Conservation (phyloP, 2,329 filamentous ascomycete genomes). For the Zelopaecilomyces penicillatus region DNA sequence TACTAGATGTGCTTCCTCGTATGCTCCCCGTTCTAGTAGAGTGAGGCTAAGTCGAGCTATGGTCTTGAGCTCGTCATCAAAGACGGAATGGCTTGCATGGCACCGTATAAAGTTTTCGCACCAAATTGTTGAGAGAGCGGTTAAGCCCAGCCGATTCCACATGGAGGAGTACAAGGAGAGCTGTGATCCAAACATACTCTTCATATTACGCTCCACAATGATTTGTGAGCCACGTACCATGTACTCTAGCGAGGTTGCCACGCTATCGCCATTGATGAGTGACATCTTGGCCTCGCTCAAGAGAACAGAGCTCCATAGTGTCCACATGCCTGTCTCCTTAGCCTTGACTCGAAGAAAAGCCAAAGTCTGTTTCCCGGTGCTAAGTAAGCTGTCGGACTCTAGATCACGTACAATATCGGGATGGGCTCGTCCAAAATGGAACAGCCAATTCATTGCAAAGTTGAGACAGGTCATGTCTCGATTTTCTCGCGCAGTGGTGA, state of each 20-base stretch:
- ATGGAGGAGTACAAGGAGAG: slow-evolving; percentile 64
- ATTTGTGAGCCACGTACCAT: slow-evolving; percentile 77
- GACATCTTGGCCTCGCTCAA: slow-evolving; percentile 78
- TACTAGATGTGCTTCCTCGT: slow-evolving; percentile 51
- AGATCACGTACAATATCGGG: slow-evolving; percentile 63
- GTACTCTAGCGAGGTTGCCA: slow-evolving; percentile 60
- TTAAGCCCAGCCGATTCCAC: slow-evolving; percentile 65
- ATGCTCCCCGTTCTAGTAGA: slow-evolving; percentile 58
- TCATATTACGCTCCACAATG: slow-evolving; percentile 67
- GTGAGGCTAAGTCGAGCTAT: slow-evolving; percentile 58
- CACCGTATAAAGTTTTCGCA: slow-evolving; percentile 71
- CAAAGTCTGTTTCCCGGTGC: slow-evolving; percentile 71
- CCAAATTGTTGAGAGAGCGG: slow-evolving; percentile 46
- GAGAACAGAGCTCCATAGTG: slow-evolving; percentile 72
- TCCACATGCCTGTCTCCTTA: slow-evolving; percentile 79
- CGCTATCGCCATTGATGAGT: slow-evolving; percentile 61
- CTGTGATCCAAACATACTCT: slow-evolving; percentile 63
- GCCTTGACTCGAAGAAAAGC: slow-evolving; percentile 79
- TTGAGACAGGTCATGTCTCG: slow-evolving; percentile 88
- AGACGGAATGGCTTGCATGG: slow-evolving; percentile 47
- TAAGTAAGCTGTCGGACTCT: slow-evolving; percentile 65
- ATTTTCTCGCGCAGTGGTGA: slow-evolving; percentile 89
- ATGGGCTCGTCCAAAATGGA: slow-evolving; percentile 84
- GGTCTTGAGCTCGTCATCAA: slow-evolving; percentile 73
- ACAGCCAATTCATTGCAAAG: slow-evolving; percentile 92